A percentile compares a stretch with the other conserved stretches of the same genome.
phyloP scores from a whole-genome alignment of 495 filamentous ascomycete species.

The Stereocaulon alpinum region DNA sequence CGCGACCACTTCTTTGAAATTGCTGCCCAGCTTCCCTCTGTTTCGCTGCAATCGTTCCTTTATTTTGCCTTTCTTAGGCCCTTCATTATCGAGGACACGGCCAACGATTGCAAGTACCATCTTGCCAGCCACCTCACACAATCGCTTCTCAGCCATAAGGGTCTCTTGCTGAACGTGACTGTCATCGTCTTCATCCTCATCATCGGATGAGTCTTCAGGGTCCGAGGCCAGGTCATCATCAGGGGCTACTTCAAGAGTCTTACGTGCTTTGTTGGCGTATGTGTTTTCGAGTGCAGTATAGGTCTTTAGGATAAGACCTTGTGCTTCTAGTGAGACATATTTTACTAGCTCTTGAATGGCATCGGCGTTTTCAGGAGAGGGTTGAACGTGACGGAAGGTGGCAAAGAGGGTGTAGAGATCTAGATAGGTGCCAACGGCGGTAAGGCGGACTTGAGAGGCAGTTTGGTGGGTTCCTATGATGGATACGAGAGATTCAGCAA shows the following conservation, averaged over 20 bases:
- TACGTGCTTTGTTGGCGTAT: slow-evolving; percentile 58
- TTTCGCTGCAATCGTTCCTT: slow-evolving; percentile 57
- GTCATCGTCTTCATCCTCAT: slow-evolving; percentile 43
- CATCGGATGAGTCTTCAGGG: slow-evolving; percentile 44
- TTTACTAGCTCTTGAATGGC: slow-evolving; percentile 49
- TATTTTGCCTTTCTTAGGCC: slow-evolving; percentile 47
- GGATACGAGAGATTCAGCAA: slow-evolving; percentile 49
- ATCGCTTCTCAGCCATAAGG: slow-evolving; percentile 64
- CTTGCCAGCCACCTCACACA: slow-evolving; percentile 77
- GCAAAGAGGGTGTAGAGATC: slow-evolving; percentile 75
- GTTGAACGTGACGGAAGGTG: slow-evolving; percentile 51
- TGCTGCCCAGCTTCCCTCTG: slow-evolving; percentile 53
- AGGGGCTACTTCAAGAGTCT: slow-evolving; percentile 55
- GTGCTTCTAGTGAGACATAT: slow-evolving; percentile 47
- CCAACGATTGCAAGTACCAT: slow-evolving; percentile 69
- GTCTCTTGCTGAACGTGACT: slow-evolving; percentile 37
- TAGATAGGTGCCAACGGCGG: slow-evolving; percentile 62
- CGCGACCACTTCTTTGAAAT: slow-evolving; percentile 66
- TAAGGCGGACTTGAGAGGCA: slow-evolving; percentile 63
- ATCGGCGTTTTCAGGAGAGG: slow-evolving; percentile 26
- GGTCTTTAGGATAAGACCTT: slow-evolving; percentile 56
- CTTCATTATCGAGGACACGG: slow-evolving; percentile 55
- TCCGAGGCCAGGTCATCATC: slow-evolving; percentile 53
- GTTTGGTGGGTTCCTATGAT: slow-evolving; percentile 47
- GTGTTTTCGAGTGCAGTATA: slow-evolving; percentile 64